A percentile compares a stretch with the other conserved stretches of the same genome.
Conservation (phyloP, 2,329 filamentous ascomycete species). For the Phyllosticta citriasiana region DNA sequence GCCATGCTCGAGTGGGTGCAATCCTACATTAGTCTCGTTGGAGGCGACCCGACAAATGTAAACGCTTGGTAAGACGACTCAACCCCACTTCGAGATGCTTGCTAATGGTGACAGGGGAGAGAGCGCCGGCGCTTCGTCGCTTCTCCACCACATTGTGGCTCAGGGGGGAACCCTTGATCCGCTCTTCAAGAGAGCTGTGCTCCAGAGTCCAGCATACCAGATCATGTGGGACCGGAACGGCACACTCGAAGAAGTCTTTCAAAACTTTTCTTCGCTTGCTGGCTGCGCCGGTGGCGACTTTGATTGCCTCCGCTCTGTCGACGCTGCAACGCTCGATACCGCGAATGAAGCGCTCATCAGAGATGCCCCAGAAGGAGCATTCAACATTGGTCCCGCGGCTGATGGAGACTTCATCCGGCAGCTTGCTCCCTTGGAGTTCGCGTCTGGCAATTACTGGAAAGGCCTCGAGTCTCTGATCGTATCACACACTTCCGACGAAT, state of each 20-base stretch:
- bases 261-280: conserved; percentile 18
- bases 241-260: conserved; percentile 18
- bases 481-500: conserved; percentile 16
- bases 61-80: conserved; percentile 34
- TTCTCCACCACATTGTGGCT: conserved; percentile 42
- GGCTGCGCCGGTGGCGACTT: conserved; percentile 23
- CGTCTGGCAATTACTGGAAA: conserved; percentile 23
- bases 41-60: conserved; percentile 37
- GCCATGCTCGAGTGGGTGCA: conserved; percentile 41
- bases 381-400: conserved; percentile 24
- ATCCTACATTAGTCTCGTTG: conserved; percentile 36
- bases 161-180: conserved; percentile 36
- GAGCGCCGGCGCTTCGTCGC: conserved; percentile 42
- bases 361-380: conserved; percentile 15
- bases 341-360: conserved; percentile 17
- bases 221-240: conserved; percentile 17
- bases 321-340: conserved; percentile 17
- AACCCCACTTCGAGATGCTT: no score
- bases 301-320: conserved; percentile 21
- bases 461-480: conserved; percentile 23
- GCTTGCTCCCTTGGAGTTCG: conserved; percentile 4
- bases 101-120: conserved; percentile 24
- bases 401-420: conserved; percentile 23
- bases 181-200: conserved; percentile 30
- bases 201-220: conserved; percentile 23